phyloP scores from a whole-genome alignment of 768 basidiomycete species.

The Amanita fuliginea region DNA sequence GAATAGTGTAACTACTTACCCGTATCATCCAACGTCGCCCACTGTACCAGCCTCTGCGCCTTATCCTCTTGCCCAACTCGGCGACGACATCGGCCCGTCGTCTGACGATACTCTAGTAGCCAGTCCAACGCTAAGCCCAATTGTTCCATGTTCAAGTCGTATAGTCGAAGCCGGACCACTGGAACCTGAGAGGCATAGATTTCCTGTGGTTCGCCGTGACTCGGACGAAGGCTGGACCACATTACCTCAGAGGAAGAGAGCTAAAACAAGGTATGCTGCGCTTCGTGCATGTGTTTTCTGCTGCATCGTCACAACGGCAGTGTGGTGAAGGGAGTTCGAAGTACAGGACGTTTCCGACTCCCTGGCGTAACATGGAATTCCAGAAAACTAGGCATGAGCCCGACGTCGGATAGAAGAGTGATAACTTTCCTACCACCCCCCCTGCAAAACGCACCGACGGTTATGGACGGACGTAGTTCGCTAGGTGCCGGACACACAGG shows the following conservation, averaged over 20 bases:
- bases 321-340: not conserved
- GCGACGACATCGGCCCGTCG: not conserved
- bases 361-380: not conserved
- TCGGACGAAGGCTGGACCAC: conserved; percentile 6
- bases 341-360: not conserved
- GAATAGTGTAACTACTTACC: not conserved
- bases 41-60: not conserved
- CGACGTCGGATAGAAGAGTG: not conserved
- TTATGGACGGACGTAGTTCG: not conserved
- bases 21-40: not conserved
- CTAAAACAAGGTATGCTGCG: not conserved
- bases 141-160: not conserved
- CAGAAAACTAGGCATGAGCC: not conserved
- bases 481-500: not conserved
- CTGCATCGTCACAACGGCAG: not conserved
- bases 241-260: conserved; percentile 3
- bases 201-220: not conserved
- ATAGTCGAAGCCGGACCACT: not conserved
- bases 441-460: not conserved
- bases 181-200: not conserved
- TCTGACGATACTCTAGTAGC: conserved; percentile 7
- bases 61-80: not conserved
- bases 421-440: conserved; percentile 6
- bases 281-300: not conserved
- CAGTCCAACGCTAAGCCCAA: not conserved